Evolutionary conservation across 1,284 basidiomycete genomes (phyloP), one percentile per base, ranked within the genome.

Genomic region (Blastosporella zonata): DNA sequence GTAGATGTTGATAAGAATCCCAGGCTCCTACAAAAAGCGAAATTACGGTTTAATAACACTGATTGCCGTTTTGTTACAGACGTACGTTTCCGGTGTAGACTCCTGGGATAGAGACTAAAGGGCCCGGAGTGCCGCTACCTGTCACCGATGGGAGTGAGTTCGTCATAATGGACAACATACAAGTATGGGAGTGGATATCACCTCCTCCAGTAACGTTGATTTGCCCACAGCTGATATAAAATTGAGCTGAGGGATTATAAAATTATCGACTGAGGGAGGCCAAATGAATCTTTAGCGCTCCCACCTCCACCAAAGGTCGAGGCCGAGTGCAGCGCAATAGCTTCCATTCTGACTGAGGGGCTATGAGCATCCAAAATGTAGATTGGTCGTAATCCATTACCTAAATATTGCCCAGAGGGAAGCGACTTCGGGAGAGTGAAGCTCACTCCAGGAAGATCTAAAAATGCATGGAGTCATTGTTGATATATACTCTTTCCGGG

Each of bases 341-440:
- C 64, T 55, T 79, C 75, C 58, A 72, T 68, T 41, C 76, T 74
- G 53, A 79, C 68, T 56, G 66, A 25, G 20, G 12, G 15, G 8
- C 21, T 6, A 37, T 18, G 1, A 39, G 34, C 2, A 25, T 21
- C 10, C 15, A 3, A 27, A n/a, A n/a, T 27, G 3, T 35, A 20
- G 13, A 64, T 40, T 39, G 5, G 20, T 20, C 17, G n/a, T 5
- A n/a, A 46, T 25, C 23, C 21, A 23, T 10, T 49, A 54, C 41
- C 34, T 36, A 61, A 50, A 61, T 72, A 74, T 62, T 78, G 69
- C 8, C 75, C 76, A 35, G 58, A 68, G 12, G 76, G 75, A 23
- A 77, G 66, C 36, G 58, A 58, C 47, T 60, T 62, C 6, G 75
- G 75, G 47, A 77, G 46, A 2, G 70, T 71, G 62, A 77, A 78